phyloP scores from a whole-genome alignment of 805 yeast genomes.

The Saturnispora halmiae region DNA sequence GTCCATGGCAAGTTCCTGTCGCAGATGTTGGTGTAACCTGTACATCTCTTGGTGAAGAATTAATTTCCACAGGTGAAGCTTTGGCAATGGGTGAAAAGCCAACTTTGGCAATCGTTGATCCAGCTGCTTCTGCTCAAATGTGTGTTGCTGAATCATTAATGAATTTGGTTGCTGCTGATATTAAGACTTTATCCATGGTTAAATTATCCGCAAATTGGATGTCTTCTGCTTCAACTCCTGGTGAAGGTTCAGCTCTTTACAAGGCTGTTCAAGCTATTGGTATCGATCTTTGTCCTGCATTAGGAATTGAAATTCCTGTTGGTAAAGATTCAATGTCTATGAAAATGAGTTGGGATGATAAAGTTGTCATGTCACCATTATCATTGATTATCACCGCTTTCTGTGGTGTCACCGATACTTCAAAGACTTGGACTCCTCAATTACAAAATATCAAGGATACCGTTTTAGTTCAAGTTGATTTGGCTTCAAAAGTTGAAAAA shows the following conservation, averaged over 20 bases:
- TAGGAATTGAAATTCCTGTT: slow-evolving; percentile 90
- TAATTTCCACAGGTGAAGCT: slow-evolving; percentile 86
- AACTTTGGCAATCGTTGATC: slow-evolving; percentile 73
- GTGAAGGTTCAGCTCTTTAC: slow-evolving; percentile 91
- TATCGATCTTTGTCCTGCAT: slow-evolving; percentile 83
- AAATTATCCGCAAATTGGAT: slow-evolving; percentile 98
- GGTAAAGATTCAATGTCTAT: slow-evolving; percentile 99
- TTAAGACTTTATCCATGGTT: slow-evolving; percentile 61
- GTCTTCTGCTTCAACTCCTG: slow-evolving; percentile 92
- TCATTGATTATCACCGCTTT: slow-evolving; percentile 88
- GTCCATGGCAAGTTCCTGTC: slow-evolving; percentile 99
- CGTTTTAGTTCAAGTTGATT: slow-evolving; percentile 69
- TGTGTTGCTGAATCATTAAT: slow-evolving; percentile 90
- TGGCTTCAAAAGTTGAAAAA: slow-evolving; percentile 44
- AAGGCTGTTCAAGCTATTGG: slow-evolving; percentile 98
- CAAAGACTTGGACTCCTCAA: slow-evolving; percentile 93
- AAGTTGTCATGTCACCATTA: slow-evolving; percentile 92
- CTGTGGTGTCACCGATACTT: slow-evolving; percentile 75
- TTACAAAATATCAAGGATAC: slow-evolving; percentile 44
- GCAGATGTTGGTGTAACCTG: slow-evolving; percentile 97
- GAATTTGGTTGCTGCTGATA: slow-evolving; percentile 84
- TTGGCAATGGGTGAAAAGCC: slow-evolving; percentile 98
- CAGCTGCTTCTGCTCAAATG: slow-evolving; percentile 89
- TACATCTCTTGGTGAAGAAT: slow-evolving; percentile 71
- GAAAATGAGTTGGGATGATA: slow-evolving; percentile 96